A percentile compares a stretch with the other conserved stretches of the same genome.
These are phyloP conservation scores for Collariella sp. DNA, from an alignment of 495 filamentous ascomycete species.

Conservation along the genomic window DNA sequence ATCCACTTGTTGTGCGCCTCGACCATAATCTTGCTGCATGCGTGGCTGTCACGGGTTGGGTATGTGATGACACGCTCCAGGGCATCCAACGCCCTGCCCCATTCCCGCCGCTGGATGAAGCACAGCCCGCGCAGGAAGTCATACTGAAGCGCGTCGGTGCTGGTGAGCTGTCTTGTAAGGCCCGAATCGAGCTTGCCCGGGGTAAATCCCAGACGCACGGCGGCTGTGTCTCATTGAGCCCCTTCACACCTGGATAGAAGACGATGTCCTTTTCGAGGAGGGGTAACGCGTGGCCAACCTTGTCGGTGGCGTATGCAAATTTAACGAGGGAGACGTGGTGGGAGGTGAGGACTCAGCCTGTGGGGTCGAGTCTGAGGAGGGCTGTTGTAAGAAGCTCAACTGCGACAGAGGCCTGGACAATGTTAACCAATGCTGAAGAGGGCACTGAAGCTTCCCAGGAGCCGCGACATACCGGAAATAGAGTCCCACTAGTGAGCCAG, in stretches of 20 bases:
- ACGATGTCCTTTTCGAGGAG: conserved; percentile 61
- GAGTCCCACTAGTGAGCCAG: conserved; percentile 17
- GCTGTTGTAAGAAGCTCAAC: conserved; percentile 53
- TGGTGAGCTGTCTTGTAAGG: conserved; percentile 49
- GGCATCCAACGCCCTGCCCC: conserved; percentile 61
- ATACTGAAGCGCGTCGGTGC: conserved; percentile 61
- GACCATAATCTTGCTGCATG: conserved; percentile 65
- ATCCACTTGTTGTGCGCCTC: conserved; percentile 94
- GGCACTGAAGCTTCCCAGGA: too few species aligned
- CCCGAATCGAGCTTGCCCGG: conserved; percentile 44
- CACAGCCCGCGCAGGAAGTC: conserved; percentile 70
- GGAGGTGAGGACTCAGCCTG: conserved; percentile 60
- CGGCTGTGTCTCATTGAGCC: conserved; percentile 15
- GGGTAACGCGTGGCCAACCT: conserved; percentile 50
- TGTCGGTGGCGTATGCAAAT: conserved; percentile 45
- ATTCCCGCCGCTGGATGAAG: conserved; percentile 64
- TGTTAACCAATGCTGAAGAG: neutral
- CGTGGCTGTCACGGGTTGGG: conserved; percentile 46
- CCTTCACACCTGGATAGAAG: conserved; percentile 49
- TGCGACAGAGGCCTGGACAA: conserved; percentile 46
- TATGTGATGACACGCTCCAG: conserved; percentile 60
- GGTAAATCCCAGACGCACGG: conserved; percentile 30
- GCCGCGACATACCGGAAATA: conserved; percentile 30
- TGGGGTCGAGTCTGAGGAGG: conserved; percentile 64
- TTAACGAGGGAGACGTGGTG: conserved; percentile 54